Conservation (phyloP, 352 stramenopile species). For the Phytophthora kernoviae region DNA sequence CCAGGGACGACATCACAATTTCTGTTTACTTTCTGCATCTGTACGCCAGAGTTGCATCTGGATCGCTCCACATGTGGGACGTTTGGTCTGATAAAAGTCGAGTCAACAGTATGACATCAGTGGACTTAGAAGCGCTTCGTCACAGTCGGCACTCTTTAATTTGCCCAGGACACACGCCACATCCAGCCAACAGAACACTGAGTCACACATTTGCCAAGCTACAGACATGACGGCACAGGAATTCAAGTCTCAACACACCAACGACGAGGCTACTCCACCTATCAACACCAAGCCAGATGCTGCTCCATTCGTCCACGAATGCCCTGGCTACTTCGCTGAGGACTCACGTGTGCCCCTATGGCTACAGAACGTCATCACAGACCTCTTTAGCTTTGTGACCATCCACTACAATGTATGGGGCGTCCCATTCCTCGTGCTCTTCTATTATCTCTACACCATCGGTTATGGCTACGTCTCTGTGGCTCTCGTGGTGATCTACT, state of each 20-base stretch:
- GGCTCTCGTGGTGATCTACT: constrained; percentile 60
- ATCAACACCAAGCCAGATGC: constrained; percentile 8
- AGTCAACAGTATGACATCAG: not conserved
- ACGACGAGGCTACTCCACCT: constrained; percentile 2
- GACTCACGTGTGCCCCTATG: constrained; percentile 46
- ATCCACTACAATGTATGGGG: constrained; percentile 83
- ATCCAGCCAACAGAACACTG: not conserved
- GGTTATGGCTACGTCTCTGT: constrained; percentile 61
- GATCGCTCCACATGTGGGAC: no score
- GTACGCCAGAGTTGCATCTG: no score
- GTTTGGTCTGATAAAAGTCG: not conserved
- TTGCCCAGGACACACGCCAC: not conserved
- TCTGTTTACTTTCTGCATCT: no score
- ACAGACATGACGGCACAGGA: constrained; percentile 39
- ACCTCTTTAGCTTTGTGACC: constrained; percentile 63
- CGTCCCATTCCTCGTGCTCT: constrained; percentile 49
- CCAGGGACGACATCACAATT: constrained; percentile 93
- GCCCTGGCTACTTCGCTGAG: constrained; percentile 50
- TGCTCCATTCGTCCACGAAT: constrained; percentile 45
- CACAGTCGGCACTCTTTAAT: no score
- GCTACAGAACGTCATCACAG: constrained; percentile 42
- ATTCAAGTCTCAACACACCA: constrained; percentile 11
- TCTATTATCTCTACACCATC: constrained; percentile 68
- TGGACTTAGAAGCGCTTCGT: not conserved
- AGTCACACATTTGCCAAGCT: constrained; percentile 5